Conservation (phyloP, 176 grass and related monocot species). For the Oryza officinalis region DNA sequence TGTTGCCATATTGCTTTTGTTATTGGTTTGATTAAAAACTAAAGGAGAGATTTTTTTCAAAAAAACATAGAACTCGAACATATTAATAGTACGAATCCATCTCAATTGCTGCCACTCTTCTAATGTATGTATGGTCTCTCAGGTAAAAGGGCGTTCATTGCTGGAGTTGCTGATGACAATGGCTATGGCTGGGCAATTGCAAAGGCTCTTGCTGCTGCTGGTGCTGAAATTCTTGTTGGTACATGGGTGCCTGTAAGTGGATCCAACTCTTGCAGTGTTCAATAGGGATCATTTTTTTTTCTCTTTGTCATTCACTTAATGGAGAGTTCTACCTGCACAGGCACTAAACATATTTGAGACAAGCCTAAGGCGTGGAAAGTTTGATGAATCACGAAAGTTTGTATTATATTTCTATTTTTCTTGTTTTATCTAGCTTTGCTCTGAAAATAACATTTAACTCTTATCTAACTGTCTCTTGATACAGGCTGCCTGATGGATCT, state of each 20-base stretch:
- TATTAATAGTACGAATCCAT: neutral
- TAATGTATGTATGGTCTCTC: conserved; percentile 27
- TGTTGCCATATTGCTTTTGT: neutral
- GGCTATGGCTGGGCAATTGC: conserved; percentile 99
- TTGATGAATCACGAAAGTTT: conserved; percentile 36
- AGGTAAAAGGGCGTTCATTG: conserved; percentile 98
- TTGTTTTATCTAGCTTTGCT: neutral
- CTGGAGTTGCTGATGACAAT: conserved; percentile 98
- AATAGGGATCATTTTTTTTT: neutral
- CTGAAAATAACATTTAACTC: neutral
- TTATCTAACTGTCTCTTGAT: conserved; percentile 27
- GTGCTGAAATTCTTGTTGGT: conserved; percentile 97
- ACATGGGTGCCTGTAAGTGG: conserved; percentile 93
- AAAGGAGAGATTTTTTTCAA: neutral
- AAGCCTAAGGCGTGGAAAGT: conserved; percentile 40
- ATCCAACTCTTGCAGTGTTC: neutral
- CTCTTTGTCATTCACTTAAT: conserved; percentile 11
- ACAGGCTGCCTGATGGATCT: conserved; percentile 82
- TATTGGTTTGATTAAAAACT: neutral
- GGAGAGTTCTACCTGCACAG: conserved; percentile 37
- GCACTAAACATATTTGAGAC: conserved; percentile 47
- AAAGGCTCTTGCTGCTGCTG: conserved; percentile 94
- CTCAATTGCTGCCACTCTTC: neutral
- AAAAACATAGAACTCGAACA: neutral
- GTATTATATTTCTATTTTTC: conserved; percentile 33